Evolutionary conservation across 768 basidiomycete species (phyloP), one percentile per base, ranked within the genome.

Genomic region (Pisolithus sp.): DNA sequence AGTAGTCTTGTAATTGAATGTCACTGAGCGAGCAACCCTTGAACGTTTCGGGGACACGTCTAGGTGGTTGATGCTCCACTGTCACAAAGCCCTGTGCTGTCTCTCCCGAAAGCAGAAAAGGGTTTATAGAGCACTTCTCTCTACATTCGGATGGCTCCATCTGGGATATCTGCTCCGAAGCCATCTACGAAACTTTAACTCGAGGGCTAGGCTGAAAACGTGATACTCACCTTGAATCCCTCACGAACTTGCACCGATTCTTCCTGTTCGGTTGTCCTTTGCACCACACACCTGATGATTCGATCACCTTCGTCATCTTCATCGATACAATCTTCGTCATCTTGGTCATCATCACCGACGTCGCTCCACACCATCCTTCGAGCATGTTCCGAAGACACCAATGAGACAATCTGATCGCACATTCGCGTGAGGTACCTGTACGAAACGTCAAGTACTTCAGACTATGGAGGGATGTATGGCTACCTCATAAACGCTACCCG

Each of bases 401-500:
- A 59, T 24, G 75, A 76, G 1, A 76, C 59, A 2, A 78, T 59
- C 61, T 84, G 83, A 54, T 85, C 81, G 17, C 75, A 67, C 37
- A 83, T 70, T 63, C 81, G 81, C 2, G 73, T 80, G 12, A 84
- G 73, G 56, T 85, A 84, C 45, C 83, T 83, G 3, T 47, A 41
- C 48, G n/a, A 36, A 44, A 30, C 47, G 56, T 21, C n/a, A 48
- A 20, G 15, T 7, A 17, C n/a, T 17, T 18, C 20, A 10, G 26
- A 24, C 39, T 24, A 42, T 30, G 5, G 18, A n/a, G 18, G 6
- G 31, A 37, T 6, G 51, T 64, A 37, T 63, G 34, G 5, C 34
- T 34, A 79, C 82, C 82, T 66, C 79, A 84, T 82, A 56, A 84
- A 84, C 0, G 81, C 80, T 3, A 77, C 68, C 6, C 82, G 71